phyloP scores from a whole-genome alignment of 768 basidiomycete species.

The Tricholoma sp. region DNA sequence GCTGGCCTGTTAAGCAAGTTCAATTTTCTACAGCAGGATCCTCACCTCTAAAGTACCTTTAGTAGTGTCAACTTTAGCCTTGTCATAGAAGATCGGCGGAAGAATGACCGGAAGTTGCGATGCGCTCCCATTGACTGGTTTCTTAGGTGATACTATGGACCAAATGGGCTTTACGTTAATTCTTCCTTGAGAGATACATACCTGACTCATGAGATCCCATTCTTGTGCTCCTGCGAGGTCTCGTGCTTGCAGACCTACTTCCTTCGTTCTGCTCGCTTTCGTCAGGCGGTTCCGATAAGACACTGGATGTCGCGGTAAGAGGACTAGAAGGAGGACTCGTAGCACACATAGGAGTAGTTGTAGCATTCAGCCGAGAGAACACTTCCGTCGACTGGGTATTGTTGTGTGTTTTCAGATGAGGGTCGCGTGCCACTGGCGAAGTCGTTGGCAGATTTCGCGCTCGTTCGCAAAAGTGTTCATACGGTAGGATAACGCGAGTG shows the following conservation, averaged over 20 bases:
- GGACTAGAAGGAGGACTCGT: constrained; percentile 69
- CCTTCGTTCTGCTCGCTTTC: constrained; percentile 61
- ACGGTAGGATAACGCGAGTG: constrained; percentile 89
- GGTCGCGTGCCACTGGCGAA: constrained; percentile 42
- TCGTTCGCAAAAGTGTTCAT: constrained; percentile 82
- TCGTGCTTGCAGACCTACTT: constrained; percentile 36
- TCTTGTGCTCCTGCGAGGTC: constrained; percentile 49
- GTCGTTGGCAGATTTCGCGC: constrained; percentile 60
- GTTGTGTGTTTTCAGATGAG: constrained; percentile 46
- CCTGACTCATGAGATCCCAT: constrained; percentile 47
- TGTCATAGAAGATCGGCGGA: constrained; percentile 46
- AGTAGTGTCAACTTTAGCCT: constrained; percentile 31
- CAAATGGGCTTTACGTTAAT: constrained; percentile 6
- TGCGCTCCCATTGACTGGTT: constrained; percentile 18
- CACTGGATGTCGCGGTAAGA: constrained; percentile 71
- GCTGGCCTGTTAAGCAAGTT: constrained; percentile 17
- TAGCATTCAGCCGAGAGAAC: constrained; percentile 34
- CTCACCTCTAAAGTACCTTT: constrained; percentile 53
- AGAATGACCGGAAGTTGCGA: constrained; percentile 31
- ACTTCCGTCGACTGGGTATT: constrained; percentile 40
- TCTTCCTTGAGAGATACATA: constrained; percentile 15
- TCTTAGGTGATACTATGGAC: constrained; percentile 31
- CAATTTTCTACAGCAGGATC: constrained; percentile 22
- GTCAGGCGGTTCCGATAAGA: constrained; percentile 76
- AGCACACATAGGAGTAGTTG: constrained; percentile 34